Percentiles rank a stretch among this genome's conserved stretches.
Evolutionary conservation across 495 filamentous ascomycete species (phyloP).

Genomic region (Ramalina intermedia): DNA sequence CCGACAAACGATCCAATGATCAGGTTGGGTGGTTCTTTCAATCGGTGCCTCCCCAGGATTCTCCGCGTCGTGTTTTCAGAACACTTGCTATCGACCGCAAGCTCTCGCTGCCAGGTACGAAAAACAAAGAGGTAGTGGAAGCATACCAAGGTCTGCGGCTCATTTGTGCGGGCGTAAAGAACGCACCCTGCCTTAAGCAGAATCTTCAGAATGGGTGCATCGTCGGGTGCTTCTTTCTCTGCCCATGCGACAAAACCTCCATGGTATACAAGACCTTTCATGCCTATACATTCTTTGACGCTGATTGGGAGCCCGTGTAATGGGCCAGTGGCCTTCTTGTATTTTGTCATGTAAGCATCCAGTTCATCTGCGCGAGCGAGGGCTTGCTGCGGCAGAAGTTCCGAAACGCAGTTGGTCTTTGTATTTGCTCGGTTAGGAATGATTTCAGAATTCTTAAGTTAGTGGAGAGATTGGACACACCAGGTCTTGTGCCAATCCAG

Average conservation of each 20-base stretch:
- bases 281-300: constrained; percentile 50
- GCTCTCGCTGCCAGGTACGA: not conserved
- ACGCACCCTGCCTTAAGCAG: constrained; percentile 33
- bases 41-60: no score
- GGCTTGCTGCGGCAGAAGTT: constrained; percentile 43
- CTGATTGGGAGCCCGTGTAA: constrained; percentile 56
- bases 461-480: constrained; percentile 17
- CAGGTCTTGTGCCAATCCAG: constrained; percentile 43
- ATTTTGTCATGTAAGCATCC: constrained; percentile 27
- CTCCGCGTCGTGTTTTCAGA: no score
- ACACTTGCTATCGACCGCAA: not conserved
- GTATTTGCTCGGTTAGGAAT: constrained; percentile 10
- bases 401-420: constrained; percentile 44
- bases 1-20: no score
- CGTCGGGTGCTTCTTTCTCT: constrained; percentile 22
- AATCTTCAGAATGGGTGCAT: constrained; percentile 33
- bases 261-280: constrained; percentile 38
- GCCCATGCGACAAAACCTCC: constrained; percentile 34
- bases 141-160: constrained; percentile 33
- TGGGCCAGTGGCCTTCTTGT: constrained; percentile 37
- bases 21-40: no score
- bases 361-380: constrained; percentile 26
- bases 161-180: constrained; percentile 38
- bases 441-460: not conserved
- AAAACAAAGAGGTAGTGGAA: not conserved